Evolutionary conservation across 371 early-diverging fungal genomes (phyloP).

Genomic region (Syncephalastrum contaminatum): DNA sequence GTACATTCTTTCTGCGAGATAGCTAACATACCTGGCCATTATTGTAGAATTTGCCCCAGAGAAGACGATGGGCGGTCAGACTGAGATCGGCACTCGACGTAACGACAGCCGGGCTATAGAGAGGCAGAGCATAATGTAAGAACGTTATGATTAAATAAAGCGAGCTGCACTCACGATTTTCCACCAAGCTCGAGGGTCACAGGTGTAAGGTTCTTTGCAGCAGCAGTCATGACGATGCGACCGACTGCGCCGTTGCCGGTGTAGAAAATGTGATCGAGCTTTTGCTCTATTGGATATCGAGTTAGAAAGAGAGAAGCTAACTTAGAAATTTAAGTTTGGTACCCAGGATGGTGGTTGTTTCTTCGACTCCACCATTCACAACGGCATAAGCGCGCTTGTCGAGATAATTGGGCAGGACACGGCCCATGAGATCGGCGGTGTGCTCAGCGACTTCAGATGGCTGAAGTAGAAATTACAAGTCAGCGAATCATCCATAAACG

Average conservation of each 20-base stretch:
- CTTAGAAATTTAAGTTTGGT: background rate
- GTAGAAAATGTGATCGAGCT: slow-evolving; percentile 89
- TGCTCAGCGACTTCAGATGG: slow-evolving; percentile 85
- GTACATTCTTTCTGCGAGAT: background rate
- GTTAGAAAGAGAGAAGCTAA: background rate
- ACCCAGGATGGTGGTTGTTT: slow-evolving; percentile 72
- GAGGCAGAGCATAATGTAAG: background rate
- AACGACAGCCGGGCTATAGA: slow-evolving; percentile 68
- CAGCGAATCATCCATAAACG: background rate
- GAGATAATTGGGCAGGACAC: slow-evolving; percentile 71
- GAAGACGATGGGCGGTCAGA: slow-evolving; percentile 70
- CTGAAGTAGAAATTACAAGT: slow-evolving; percentile 19
- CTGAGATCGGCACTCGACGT: slow-evolving; percentile 64
- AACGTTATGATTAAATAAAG: background rate
- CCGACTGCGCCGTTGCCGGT: slow-evolving; percentile 88
- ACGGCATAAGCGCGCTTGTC: slow-evolving; percentile 67
- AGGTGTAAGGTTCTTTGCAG: slow-evolving; percentile 76
- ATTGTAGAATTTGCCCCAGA: slow-evolving; percentile 82
- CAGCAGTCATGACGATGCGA: slow-evolving; percentile 74
- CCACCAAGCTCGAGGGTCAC: slow-evolving; percentile 91
- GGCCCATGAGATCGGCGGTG: slow-evolving; percentile 60
- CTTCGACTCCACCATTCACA: slow-evolving; percentile 74
- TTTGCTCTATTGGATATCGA: slow-evolving; percentile 31
- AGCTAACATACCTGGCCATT: slow-evolving; percentile 71
- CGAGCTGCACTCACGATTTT: slow-evolving; percentile 47